Evolutionary conservation across 495 filamentous ascomycete species (phyloP).

Genomic region (Trichocladium uniseriatum): DNA sequence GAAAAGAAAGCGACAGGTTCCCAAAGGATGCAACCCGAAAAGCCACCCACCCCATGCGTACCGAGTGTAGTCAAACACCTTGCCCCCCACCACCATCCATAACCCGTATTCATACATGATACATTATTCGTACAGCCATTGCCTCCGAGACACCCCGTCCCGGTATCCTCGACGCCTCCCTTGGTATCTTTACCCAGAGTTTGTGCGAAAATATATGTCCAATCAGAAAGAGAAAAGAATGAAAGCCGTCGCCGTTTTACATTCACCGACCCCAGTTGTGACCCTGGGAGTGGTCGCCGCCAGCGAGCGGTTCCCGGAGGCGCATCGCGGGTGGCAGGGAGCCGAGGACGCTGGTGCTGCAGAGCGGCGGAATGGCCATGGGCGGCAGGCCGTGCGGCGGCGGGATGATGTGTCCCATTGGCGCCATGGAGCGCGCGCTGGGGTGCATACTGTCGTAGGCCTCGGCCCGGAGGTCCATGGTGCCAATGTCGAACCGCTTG

Average conservation of each 20-base stretch:
- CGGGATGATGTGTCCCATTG: conserved; percentile 19
- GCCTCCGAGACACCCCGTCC: background rate
- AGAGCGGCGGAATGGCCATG: conserved; percentile 34
- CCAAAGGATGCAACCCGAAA: background rate
- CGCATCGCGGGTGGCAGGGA: conserved; percentile 32
- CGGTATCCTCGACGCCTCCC: conserved; percentile 2
- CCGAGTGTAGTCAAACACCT: no score
- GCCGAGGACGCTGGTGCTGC: conserved; percentile 27
- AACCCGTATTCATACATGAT: background rate
- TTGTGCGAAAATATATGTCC: conserved; percentile 3
- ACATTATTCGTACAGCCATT: conserved; percentile 2
- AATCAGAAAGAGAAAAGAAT: conserved; percentile 6
- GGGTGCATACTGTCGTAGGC: conserved; percentile 26
- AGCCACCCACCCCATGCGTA: no score
- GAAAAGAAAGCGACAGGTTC: background rate
- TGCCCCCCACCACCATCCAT: no score
- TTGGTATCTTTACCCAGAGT: conserved; percentile 15
- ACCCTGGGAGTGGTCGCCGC: conserved; percentile 11
- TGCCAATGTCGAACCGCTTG: conserved; percentile 54
- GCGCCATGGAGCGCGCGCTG: conserved; percentile 15
- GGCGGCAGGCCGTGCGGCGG: conserved; percentile 30
- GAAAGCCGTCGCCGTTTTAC: background rate
- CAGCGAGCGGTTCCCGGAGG: conserved; percentile 10
- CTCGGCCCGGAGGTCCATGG: conserved; percentile 37
- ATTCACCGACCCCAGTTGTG: conserved; percentile 24